Evolutionary conservation across 2,329 filamentous ascomycete species (phyloP).

Genomic region (Paraphaeosphaeria minitans): DNA sequence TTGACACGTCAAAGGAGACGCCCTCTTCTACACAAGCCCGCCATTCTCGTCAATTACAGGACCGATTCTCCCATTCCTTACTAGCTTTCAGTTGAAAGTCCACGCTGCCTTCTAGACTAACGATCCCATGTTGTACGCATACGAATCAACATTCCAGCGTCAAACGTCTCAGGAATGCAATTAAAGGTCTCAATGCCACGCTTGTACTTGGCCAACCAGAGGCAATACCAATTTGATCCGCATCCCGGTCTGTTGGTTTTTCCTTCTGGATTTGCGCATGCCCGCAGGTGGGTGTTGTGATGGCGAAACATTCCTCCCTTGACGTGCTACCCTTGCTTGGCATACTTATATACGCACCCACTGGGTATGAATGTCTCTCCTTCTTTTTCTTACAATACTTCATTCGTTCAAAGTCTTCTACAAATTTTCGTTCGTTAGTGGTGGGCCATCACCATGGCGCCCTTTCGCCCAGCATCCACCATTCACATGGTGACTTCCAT

Average conservation of each 20-base stretch:
- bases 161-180: constrained; percentile 1
- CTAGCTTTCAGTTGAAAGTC: neutral
- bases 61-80: neutral
- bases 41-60: neutral
- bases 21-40: neutral
- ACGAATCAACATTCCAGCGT: constrained; percentile 1
- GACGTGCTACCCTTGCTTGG: constrained; percentile 6
- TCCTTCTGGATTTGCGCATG: neutral
- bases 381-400: neutral
- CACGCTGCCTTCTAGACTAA: neutral
- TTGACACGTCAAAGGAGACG: neutral
- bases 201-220: neutral
- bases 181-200: constrained; percentile 1
- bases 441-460: constrained; percentile 6
- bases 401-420: neutral
- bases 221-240: neutral
- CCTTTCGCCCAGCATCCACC: constrained; percentile 2
- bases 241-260: neutral
- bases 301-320: constrained; percentile 10
- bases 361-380: neutral
- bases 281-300: constrained; percentile 2
- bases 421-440: constrained; percentile 5
- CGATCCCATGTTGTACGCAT: neutral
- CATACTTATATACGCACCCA: constrained; percentile 1
- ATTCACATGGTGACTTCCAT: constrained; percentile 8